Conservation (phyloP, 2,329 filamentous ascomycete species). For the Bisporella sp. region DNA sequence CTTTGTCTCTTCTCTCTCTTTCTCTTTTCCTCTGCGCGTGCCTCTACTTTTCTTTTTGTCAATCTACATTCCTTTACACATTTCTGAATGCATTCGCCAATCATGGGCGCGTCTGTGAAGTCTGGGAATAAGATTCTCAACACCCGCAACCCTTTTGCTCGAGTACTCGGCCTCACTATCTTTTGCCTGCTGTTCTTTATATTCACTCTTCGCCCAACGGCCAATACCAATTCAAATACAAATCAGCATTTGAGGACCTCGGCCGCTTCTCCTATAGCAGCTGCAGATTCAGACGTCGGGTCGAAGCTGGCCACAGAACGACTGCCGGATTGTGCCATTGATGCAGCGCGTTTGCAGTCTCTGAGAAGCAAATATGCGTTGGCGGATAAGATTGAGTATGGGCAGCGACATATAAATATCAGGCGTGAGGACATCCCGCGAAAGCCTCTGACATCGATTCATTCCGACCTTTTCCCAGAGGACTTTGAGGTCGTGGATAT, state of each 20-base stretch:
- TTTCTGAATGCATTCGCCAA: background rate
- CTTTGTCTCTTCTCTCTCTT: background rate
- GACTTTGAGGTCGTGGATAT: slow-evolving; percentile 43
- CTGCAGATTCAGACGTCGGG: background rate
- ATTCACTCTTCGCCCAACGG: slow-evolving; percentile 14
- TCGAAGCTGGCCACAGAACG: background rate
- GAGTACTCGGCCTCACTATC: slow-evolving; percentile 14
- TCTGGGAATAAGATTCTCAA: slow-evolving; percentile 9
- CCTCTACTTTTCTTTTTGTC: background rate
- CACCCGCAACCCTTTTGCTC: slow-evolving; percentile 16
- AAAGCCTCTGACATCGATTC: slow-evolving; percentile 43
- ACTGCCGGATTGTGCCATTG: slow-evolving; percentile 37
- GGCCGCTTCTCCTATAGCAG: background rate
- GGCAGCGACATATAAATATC: slow-evolving; percentile 47
- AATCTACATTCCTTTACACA: background rate
- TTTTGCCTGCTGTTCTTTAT: slow-evolving; percentile 18
- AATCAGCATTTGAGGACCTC: background rate
- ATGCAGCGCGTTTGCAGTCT: slow-evolving; percentile 38
- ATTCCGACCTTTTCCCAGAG: slow-evolving; percentile 38
- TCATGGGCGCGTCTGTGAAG: slow-evolving; percentile 3
- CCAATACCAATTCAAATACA: slow-evolving; percentile 4
- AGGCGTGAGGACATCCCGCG: slow-evolving; percentile 42
- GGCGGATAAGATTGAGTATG: slow-evolving; percentile 45
- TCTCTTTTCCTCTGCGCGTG: background rate
- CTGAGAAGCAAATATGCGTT: slow-evolving; percentile 42